These are phyloP conservation scores for Mycena galericulata DNA, from an alignment of 768 basidiomycete genomes.

Conservation along the genomic window DNA sequence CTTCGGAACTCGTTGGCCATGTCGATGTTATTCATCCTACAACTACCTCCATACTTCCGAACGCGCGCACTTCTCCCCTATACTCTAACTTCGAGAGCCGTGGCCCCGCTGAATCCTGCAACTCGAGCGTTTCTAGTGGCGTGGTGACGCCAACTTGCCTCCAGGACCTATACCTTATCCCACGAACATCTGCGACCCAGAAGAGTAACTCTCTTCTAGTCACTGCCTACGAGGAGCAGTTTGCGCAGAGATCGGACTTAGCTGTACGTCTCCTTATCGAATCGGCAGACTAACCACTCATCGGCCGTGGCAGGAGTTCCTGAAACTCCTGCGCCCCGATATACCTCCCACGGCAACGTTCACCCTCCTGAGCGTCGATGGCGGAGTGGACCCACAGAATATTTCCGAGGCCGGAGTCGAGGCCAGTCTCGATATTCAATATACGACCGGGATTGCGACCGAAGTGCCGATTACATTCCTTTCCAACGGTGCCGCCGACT, in stretches of 20 bases:
- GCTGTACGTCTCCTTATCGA: neutral
- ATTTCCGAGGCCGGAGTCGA: neutral
- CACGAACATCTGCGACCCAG: constrained; percentile 1
- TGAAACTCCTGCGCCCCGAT: constrained; percentile 1
- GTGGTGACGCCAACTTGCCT: constrained; percentile 13
- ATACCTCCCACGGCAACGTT: neutral
- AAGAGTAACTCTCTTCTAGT: constrained; percentile 1
- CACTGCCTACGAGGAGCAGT: constrained; percentile 12
- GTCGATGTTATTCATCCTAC: constrained; percentile 17
- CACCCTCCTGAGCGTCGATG: neutral
- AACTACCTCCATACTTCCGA: neutral
- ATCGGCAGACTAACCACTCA: neutral
- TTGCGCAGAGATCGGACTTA: constrained; percentile 7
- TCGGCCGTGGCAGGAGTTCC: neutral
- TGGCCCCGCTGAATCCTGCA: constrained; percentile 1
- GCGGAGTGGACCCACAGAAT: constrained; percentile 3
- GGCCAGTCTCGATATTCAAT: constrained; percentile 20
- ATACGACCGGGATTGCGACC: constrained; percentile 13
- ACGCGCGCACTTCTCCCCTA: neutral
- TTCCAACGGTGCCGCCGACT: constrained; percentile 36
- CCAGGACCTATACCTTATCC: constrained; percentile 3
- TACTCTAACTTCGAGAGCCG: neutral
- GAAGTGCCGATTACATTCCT: constrained; percentile 3
- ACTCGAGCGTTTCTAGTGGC: neutral
- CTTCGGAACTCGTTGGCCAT: constrained; percentile 15